phyloP scores from a whole-genome alignment of 2,329 filamentous ascomycete genomes.

The Microsporum canis region DNA sequence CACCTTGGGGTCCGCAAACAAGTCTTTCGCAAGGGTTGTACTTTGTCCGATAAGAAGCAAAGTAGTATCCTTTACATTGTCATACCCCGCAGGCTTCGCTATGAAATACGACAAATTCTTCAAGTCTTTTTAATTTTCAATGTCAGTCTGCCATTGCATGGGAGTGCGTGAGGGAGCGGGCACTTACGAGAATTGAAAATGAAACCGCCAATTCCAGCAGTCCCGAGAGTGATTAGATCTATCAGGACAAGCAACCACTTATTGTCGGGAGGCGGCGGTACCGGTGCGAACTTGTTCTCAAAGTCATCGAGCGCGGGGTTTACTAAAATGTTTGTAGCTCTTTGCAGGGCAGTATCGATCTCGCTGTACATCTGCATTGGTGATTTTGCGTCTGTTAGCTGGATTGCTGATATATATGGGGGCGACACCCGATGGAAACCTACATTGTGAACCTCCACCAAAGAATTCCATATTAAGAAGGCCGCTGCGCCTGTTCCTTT shows the following conservation, averaged over 20 bases:
- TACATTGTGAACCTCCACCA: background rate
- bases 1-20: background rate
- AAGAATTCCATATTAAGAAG: conserved; percentile 13
- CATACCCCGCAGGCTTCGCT: background rate
- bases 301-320: conserved; percentile 8
- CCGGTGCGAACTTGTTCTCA: conserved; percentile 14
- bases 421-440: background rate
- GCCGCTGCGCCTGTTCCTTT: conserved; percentile 11
- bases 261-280: conserved; percentile 10
- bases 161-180: background rate
- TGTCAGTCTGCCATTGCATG: background rate
- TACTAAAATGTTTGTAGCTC: background rate
- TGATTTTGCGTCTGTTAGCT: background rate
- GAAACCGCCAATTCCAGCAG: conserved; percentile 6
- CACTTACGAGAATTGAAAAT: conserved; percentile 8
- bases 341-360: background rate
- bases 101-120: background rate
- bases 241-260: conserved; percentile 10
- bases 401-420: background rate
- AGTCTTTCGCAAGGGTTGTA: background rate
- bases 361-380: background rate
- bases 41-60: background rate
- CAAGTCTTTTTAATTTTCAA: background rate
- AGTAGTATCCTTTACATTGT: background rate
- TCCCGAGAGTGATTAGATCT: conserved; percentile 11